phyloP scores from a whole-genome alignment of 2,329 filamentous ascomycete genomes.

The Tolypocladium guangdongense region DNA sequence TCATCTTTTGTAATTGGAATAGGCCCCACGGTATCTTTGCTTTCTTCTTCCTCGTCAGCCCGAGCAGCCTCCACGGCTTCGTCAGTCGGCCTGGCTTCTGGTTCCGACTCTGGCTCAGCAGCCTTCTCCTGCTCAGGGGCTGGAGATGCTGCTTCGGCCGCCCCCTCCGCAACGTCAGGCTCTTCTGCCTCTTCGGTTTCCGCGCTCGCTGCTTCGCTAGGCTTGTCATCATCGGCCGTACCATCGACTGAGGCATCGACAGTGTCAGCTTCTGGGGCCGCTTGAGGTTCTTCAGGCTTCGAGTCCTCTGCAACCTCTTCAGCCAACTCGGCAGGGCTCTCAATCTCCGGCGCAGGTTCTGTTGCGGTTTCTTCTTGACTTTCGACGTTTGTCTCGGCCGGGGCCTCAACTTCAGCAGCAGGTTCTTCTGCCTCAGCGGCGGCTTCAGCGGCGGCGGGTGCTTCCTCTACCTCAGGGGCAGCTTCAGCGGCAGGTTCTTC shows the following conservation, averaged over 20 bases:
- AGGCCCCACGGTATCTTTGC: constrained; percentile 27
- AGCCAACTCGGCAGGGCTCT: constrained; percentile 1
- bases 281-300: background rate
- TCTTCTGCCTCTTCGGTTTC: constrained; percentile 1
- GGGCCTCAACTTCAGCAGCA: background rate
- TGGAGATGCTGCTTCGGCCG: background rate
- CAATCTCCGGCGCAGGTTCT: background rate
- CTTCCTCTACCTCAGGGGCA: background rate
- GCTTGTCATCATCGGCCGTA: background rate
- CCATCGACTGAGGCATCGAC: background rate
- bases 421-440: constrained; percentile 5
- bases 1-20: constrained; percentile 21
- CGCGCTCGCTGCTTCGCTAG: background rate
- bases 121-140: background rate
- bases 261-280: background rate
- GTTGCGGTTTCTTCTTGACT: background rate
- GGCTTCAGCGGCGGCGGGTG: constrained; percentile 5
- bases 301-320: constrained; percentile 1
- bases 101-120: constrained; percentile 18
- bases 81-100: constrained; percentile 1
- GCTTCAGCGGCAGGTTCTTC: background rate
- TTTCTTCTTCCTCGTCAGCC: constrained; percentile 21
- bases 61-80: constrained; percentile 2
- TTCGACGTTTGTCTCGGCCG: background rate
- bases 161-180: background rate